Evolutionary conservation across 768 basidiomycete genomes (phyloP).

Genomic region (Boletus tylopilopsis): DNA sequence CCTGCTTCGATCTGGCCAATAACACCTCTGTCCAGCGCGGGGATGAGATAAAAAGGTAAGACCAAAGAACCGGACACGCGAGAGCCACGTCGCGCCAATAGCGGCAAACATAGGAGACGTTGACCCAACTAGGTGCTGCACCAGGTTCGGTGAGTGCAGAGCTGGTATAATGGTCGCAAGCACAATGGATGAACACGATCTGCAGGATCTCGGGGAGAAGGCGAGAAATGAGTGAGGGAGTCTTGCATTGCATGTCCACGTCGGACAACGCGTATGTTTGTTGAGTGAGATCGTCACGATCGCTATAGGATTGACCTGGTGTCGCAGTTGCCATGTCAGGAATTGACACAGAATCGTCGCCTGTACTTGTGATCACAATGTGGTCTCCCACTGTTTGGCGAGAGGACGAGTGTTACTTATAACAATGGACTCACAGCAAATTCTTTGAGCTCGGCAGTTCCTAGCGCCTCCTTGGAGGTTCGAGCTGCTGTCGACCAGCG

Average conservation of each 20-base stretch:
- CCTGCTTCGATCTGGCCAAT: constrained; percentile 41
- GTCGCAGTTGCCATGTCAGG: no score
- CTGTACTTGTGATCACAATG: no score
- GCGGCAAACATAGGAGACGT: constrained; percentile 13
- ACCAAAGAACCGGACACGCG: constrained; percentile 40
- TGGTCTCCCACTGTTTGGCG: no score
- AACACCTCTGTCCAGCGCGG: constrained; percentile 38
- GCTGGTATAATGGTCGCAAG: background rate
- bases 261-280: background rate
- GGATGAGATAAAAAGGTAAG: constrained; percentile 25
- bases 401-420: no score
- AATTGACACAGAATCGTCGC: no score
- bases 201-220: constrained; percentile 15
- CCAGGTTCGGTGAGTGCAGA: fast-evolving
- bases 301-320: background rate
- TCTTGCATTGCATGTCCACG: constrained; percentile 7
- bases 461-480: no score
- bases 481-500: no score
- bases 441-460: no score
- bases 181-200: constrained; percentile 9
- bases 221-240: constrained; percentile 2
- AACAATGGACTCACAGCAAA: no score
- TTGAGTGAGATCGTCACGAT: background rate
- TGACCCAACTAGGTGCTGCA: background rate
- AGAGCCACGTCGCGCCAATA: constrained; percentile 45